phyloP scores from a whole-genome alignment of 352 stramenopile species.

The Phytophthora europaea region DNA sequence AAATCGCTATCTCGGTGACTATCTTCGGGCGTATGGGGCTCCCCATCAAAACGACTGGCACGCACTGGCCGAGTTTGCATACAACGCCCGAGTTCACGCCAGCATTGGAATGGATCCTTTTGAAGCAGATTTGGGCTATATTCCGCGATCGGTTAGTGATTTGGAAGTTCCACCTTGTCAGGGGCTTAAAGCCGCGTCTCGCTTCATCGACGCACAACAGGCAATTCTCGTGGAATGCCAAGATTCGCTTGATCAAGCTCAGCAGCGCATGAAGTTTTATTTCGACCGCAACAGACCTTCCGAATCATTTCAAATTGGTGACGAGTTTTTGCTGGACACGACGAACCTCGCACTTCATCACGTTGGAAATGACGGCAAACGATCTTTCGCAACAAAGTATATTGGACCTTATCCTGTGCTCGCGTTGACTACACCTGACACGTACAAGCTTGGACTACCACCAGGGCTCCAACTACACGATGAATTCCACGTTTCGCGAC shows the following conservation, averaged over 20 bases:
- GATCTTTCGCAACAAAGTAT: background rate
- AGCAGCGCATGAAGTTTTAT: conserved; percentile 18
- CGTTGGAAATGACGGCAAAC: background rate
- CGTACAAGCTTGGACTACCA: conserved; percentile 8
- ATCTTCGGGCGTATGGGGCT: background rate
- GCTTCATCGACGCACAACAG: conserved; percentile 6
- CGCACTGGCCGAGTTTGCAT: conserved; percentile 10
- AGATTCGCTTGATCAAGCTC: conserved; percentile 14
- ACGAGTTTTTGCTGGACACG: conserved; percentile 11
- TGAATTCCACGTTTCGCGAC: conserved; percentile 11
- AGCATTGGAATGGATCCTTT: conserved; percentile 5
- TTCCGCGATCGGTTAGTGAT: conserved; percentile 10
- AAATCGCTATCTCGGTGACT: conserved; percentile 10
- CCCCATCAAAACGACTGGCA: conserved; percentile 7
- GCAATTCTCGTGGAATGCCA: conserved; percentile 7
- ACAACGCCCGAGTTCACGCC: background rate
- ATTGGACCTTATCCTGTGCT: conserved; percentile 12
- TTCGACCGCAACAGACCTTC: conserved; percentile 8
- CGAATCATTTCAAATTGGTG: background rate
- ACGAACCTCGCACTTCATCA: conserved; percentile 11
- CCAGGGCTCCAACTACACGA: conserved; percentile 8
- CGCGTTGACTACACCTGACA: background rate
- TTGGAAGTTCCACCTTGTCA: background rate
- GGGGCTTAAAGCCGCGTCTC: background rate
- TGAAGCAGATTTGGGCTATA: conserved; percentile 3